Evolutionary conservation across 2,329 filamentous ascomycete species (phyloP).

Genomic region (Penicillium aurantiogriseum): DNA sequence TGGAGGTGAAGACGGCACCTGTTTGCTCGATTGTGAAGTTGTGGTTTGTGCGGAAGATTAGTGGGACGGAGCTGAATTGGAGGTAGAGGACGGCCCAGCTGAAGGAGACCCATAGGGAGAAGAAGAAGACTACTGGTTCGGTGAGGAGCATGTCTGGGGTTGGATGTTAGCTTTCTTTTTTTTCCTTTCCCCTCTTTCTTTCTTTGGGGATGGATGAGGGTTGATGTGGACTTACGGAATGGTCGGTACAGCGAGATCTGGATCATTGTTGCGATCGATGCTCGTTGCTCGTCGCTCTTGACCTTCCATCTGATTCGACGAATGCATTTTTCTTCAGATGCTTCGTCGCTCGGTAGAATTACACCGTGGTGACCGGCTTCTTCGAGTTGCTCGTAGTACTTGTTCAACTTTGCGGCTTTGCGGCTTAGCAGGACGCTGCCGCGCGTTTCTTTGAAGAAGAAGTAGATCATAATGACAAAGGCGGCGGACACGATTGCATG

Average conservation of each 20-base stretch:
- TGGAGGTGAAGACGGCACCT: constrained; percentile 71
- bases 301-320: constrained; percentile 76
- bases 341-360: constrained; percentile 41
- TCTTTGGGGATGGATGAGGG: not conserved
- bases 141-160: constrained; percentile 53
- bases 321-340: constrained; percentile 28
- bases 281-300: constrained; percentile 72
- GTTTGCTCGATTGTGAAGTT: constrained; percentile 65
- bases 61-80: constrained; percentile 75
- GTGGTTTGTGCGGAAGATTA: constrained; percentile 70
- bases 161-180: not conserved
- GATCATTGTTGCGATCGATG: constrained; percentile 67
- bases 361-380: constrained; percentile 59
- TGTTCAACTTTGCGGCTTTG: constrained; percentile 71
- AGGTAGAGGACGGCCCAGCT: constrained; percentile 87
- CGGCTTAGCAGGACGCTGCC: constrained; percentile 75
- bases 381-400: constrained; percentile 76
- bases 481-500: constrained; percentile 69
- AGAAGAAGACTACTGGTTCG: constrained; percentile 66
- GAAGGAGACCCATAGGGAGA: constrained; percentile 86
- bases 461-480: constrained; percentile 62
- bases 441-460: constrained; percentile 78
- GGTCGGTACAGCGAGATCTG: constrained; percentile 71
- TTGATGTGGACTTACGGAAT: constrained; percentile 54
- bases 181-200: too few relatives aligned